A percentile compares a stretch with the other conserved stretches of the same genome.
Conservation (phyloP, 2,329 filamentous ascomycete species). For the Cadophora gregata region DNA sequence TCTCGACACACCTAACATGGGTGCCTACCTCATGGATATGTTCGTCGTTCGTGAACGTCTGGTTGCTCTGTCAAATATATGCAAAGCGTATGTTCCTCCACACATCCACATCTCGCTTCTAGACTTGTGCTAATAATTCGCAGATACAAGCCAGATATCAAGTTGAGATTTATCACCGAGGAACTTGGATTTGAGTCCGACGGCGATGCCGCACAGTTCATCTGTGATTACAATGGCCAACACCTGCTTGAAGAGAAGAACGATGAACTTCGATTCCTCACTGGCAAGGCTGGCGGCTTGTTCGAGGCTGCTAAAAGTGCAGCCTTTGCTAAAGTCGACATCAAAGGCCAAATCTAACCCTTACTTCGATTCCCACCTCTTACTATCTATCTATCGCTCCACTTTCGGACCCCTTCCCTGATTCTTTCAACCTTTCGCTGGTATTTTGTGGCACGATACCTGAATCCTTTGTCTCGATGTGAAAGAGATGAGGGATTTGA, state of each 20-base stretch:
- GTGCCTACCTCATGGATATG: constrained; percentile 98
- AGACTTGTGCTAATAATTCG: constrained; percentile 52
- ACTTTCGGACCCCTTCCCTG: constrained; percentile 30
- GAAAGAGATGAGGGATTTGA: constrained; percentile 23
- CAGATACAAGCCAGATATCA: constrained; percentile 92
- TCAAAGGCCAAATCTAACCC: constrained; percentile 88
- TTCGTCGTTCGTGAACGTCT: constrained; percentile 94
- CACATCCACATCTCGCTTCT: background rate
- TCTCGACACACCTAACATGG: constrained; percentile 93
- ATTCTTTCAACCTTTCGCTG: constrained; percentile 31
- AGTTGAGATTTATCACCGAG: constrained; percentile 89
- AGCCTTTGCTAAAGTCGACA: constrained; percentile 89
- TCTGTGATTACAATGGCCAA: constrained; percentile 80
- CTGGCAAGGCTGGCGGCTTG: constrained; percentile 71
- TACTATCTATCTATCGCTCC: constrained; percentile 34
- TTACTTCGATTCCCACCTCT: constrained; percentile 25
- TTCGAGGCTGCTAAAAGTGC: constrained; percentile 77
- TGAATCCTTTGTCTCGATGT: constrained; percentile 27
- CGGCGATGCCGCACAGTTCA: constrained; percentile 87
- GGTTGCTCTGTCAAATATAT: constrained; percentile 87
- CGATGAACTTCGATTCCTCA: constrained; percentile 74
- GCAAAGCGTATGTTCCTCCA: constrained; percentile 78
- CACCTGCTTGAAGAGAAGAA: constrained; percentile 78
- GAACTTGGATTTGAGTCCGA: constrained; percentile 96
- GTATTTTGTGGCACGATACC: constrained; percentile 25